Evolutionary conservation across 208 protist genomes (phyloP).

Genomic region (Leishmania amazonensis): DNA sequence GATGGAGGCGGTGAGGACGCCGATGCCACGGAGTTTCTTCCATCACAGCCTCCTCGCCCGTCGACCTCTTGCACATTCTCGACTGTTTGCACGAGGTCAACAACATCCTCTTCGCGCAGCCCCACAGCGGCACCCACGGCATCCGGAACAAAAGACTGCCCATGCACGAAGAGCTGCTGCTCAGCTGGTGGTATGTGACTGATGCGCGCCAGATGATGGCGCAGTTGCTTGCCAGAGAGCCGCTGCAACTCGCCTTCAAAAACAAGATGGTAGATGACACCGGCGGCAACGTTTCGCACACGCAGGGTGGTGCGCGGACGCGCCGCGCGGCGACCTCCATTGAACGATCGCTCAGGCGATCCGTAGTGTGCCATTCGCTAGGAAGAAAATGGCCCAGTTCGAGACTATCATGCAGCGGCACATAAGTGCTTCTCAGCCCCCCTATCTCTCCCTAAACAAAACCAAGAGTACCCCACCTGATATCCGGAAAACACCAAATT

Average conservation of each 20-base stretch:
- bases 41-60: background rate
- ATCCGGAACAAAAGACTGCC: background rate
- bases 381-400: background rate
- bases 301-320: conserved; percentile 34
- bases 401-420: too few relatives aligned
- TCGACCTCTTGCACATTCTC: background rate
- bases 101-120: conserved; percentile 20
- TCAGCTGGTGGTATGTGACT: conserved; percentile 35
- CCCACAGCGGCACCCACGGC: conserved; percentile 14
- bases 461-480: background rate
- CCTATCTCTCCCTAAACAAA: background rate
- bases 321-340: background rate
- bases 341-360: background rate
- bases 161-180: conserved; percentile 40
- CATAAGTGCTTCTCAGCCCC: background rate
- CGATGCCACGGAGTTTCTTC: background rate
- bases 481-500: background rate
- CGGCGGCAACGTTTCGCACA: conserved; percentile 45
- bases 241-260: conserved; percentile 56
- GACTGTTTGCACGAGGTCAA: conserved; percentile 8
- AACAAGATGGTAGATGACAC: conserved; percentile 65
- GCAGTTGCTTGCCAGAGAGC: conserved; percentile 49
- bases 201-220: conserved; percentile 49
- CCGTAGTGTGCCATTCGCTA: background rate
- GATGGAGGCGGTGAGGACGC: conserved; percentile 19